A percentile compares a stretch with the other conserved stretches of the same genome.
These are phyloP conservation scores for Linnemannia hyalina DNA, from an alignment of 192 early-diverging fungal genomes.

Conservation along the genomic window DNA sequence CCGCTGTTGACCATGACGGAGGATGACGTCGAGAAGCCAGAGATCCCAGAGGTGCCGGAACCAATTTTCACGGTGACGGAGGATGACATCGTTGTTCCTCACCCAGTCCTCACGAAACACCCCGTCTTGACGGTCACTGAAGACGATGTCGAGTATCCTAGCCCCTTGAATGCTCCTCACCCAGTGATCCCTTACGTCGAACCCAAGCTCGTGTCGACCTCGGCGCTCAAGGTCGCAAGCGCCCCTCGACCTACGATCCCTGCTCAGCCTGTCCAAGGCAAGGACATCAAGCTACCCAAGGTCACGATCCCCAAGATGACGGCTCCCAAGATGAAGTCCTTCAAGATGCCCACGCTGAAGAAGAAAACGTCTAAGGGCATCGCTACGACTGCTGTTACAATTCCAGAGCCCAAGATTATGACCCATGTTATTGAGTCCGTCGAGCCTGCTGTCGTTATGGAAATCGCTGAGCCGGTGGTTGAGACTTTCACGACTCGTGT, in stretches of 20 bases:
- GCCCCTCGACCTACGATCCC: constrained; percentile 36
- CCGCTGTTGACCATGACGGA: constrained; percentile 10
- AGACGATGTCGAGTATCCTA: constrained; percentile 29
- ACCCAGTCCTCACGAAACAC: neutral
- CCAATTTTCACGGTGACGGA: constrained; percentile 14
- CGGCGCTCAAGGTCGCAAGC: neutral
- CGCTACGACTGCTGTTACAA: neutral
- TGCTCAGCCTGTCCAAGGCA: constrained; percentile 7
- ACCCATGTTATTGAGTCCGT: constrained; percentile 17
- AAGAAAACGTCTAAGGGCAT: neutral
- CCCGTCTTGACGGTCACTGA: constrained; percentile 15
- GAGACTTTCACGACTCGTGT: neutral
- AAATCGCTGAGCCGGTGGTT: constrained; percentile 1
- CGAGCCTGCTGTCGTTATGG: neutral
- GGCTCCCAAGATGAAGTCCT: neutral
- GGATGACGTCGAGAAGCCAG: constrained; percentile 38
- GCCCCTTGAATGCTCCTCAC: constrained; percentile 7
- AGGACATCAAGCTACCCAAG: constrained; percentile 12
- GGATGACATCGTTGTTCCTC: constrained; percentile 29
- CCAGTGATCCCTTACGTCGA: constrained; percentile 16
- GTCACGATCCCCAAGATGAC: neutral
- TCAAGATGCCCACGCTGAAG: constrained; percentile 13
- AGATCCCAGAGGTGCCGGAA: constrained; percentile 7
- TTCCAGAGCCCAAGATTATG: neutral
- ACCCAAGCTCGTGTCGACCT: constrained; percentile 11